Percentiles rank a stretch among this genome's conserved stretches.
Evolutionary conservation across 495 filamentous ascomycete species (phyloP).

Genomic region (Penicillium cinerascens): DNA sequence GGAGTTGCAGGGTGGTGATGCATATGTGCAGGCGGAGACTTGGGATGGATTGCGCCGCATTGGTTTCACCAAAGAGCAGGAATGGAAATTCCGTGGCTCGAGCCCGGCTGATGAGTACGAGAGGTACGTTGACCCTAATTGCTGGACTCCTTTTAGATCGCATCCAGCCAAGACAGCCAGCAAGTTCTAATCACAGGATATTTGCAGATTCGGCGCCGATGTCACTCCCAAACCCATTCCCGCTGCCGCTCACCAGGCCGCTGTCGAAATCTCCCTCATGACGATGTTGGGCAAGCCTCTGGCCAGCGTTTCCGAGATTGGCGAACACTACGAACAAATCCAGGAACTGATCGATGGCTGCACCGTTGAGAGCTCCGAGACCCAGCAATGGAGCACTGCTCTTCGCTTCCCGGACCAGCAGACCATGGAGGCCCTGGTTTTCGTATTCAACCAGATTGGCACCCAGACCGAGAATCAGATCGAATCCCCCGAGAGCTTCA

Average conservation of each 20-base stretch:
- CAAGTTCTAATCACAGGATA: slow-evolving; percentile 10
- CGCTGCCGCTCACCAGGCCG: slow-evolving; percentile 36
- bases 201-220: slow-evolving; percentile 16
- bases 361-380: slow-evolving; percentile 13
- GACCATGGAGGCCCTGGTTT: slow-evolving; percentile 29
- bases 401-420: slow-evolving; percentile 32
- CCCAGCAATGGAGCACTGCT: slow-evolving; percentile 24
- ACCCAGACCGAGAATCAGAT: slow-evolving; percentile 10
- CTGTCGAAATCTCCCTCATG: slow-evolving; percentile 47
- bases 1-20: slow-evolving; percentile 5
- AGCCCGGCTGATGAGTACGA: slow-evolving; percentile 11
- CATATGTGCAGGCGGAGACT: slow-evolving; percentile 18
- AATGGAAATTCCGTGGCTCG: slow-evolving; percentile 9
- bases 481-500: slow-evolving; percentile 13
- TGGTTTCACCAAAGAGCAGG: slow-evolving; percentile 13
- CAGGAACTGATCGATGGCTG: slow-evolving; percentile 14
- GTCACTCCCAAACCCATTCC: slow-evolving; percentile 1
- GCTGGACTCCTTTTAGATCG: neutral
- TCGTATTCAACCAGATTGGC: slow-evolving; percentile 41
- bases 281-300: slow-evolving; percentile 33
- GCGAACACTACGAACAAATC: slow-evolving; percentile 32
- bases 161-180: neutral
- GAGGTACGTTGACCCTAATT: slow-evolving; percentile 14
- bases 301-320: slow-evolving; percentile 25
- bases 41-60: slow-evolving; percentile 18